Conservation (phyloP, 768 basidiomycete species). For the Neoboletus brunneissimus region DNA sequence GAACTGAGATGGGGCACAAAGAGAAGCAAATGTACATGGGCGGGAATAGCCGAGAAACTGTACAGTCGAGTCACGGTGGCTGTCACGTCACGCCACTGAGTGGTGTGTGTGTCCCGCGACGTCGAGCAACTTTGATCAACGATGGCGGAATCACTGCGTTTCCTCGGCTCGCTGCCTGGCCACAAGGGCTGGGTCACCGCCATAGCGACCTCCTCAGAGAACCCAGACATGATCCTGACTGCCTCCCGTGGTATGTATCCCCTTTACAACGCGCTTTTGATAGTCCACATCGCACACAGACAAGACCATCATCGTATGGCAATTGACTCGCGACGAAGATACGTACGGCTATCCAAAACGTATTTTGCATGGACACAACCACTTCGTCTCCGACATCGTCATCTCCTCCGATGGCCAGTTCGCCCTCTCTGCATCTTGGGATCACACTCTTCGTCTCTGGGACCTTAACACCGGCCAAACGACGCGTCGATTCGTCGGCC, state of each 20-base stretch:
- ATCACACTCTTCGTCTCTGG: conserved; percentile 99
- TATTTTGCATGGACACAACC: conserved; percentile 98
- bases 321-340: conserved; percentile 89
- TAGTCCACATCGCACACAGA: conserved; percentile 68
- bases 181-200: conserved; percentile 99
- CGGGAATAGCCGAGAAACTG: conserved; percentile 45
- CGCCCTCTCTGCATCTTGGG: conserved; percentile 98
- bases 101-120: conserved; percentile 26
- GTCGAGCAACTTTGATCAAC: conserved; percentile 25
- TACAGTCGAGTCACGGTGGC: conserved; percentile 67
- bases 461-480: conserved; percentile 97
- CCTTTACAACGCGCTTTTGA: conserved; percentile 14
- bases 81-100: conserved; percentile 44
- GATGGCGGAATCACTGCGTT: conserved; percentile 86
- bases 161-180: conserved; percentile 87
- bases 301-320: conserved; percentile 99
- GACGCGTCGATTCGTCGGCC: conserved; percentile 96
- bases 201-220: conserved; percentile 97
- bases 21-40: neutral
- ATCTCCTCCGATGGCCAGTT: conserved; percentile 99
- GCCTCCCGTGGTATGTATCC: conserved; percentile 83
- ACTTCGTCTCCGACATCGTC: conserved; percentile 98
- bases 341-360: conserved; percentile 95
- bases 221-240: conserved; percentile 98
- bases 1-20: too few species aligned